Conservation (phyloP, 352 stramenopile genomes). For the Pythium vanterpoolii region DNA sequence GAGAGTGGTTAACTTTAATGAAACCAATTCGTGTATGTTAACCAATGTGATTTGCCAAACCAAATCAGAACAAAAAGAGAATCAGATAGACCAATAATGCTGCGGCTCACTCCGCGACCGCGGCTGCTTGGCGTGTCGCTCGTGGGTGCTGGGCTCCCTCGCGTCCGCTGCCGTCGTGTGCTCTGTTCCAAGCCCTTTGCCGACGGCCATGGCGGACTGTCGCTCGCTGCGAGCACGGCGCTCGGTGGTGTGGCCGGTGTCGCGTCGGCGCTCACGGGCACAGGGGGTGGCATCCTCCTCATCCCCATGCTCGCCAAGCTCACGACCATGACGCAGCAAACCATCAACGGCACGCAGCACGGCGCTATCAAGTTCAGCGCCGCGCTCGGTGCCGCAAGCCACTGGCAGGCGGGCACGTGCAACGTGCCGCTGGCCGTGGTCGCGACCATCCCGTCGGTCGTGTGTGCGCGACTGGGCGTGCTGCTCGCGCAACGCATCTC, state of each 20-base stretch:
- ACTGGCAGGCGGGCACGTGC: conserved; percentile 56
- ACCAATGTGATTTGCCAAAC: neutral
- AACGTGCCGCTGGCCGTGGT: conserved; percentile 71
- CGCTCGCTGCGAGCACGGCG: conserved; percentile 36
- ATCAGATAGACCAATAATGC: neutral
- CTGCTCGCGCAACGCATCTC: conserved; percentile 58
- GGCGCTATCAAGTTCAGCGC: conserved; percentile 66
- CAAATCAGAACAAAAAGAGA: no score
- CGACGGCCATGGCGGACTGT: conserved; percentile 10
- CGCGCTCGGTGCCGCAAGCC: conserved; percentile 60
- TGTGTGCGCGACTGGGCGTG: conserved; percentile 72
- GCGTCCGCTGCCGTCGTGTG: neutral
- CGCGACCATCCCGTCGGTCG: conserved; percentile 64
- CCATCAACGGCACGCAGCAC: conserved; percentile 79
- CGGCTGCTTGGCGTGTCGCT: neutral
- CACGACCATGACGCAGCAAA: conserved; percentile 73
- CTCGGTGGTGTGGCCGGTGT: conserved; percentile 57
- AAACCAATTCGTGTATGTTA: neutral
- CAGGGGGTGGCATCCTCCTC: conserved; percentile 69
- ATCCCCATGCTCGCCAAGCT: conserved; percentile 79
- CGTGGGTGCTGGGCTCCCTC: no score
- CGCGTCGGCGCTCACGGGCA: conserved; percentile 73
- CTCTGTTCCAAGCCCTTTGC: neutral
- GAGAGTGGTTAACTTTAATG: conserved; percentile 16
- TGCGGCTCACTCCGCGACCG: neutral